Percentiles rank a stretch among this genome's conserved stretches.
Conservation (phyloP, 2,329 filamentous ascomycete species). For the Phyllosticta citriasiana region DNA sequence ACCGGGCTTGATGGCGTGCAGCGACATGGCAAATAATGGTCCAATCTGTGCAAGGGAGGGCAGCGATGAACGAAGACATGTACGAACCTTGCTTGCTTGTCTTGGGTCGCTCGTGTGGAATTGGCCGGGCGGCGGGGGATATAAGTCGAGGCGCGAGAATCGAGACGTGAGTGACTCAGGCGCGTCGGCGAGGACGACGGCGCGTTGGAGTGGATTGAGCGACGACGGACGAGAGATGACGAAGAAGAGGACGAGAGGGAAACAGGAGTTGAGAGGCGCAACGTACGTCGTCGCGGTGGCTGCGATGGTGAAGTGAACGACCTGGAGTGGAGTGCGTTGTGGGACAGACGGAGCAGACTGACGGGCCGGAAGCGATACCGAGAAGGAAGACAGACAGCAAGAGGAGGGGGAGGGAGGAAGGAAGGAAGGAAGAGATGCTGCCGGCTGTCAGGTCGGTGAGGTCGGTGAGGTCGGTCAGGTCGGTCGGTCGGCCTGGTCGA, state of each 20-base stretch:
- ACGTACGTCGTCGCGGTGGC: too few species aligned
- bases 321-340: neutral
- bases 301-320: neutral
- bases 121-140: neutral
- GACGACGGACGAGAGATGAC: neutral
- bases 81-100: constrained; percentile 6
- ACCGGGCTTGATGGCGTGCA: neutral
- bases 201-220: neutral
- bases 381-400: neutral
- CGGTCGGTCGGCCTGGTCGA: too few species aligned
- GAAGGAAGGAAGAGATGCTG: neutral
- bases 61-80: constrained; percentile 5
- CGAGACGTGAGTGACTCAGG: neutral
- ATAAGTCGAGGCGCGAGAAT: neutral
- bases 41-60: constrained; percentile 1
- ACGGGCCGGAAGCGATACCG: neutral
- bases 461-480: too few species aligned
- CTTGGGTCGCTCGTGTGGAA: neutral
- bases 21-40: neutral
- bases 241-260: neutral
- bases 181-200: neutral
- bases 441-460: too few species aligned
- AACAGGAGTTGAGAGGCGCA: too few species aligned
- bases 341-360: neutral
- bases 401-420: neutral